A percentile compares a stretch with the other conserved stretches of the same genome.
Conservation (phyloP, 768 basidiomycete genomes). For the Amanita inopinata region DNA sequence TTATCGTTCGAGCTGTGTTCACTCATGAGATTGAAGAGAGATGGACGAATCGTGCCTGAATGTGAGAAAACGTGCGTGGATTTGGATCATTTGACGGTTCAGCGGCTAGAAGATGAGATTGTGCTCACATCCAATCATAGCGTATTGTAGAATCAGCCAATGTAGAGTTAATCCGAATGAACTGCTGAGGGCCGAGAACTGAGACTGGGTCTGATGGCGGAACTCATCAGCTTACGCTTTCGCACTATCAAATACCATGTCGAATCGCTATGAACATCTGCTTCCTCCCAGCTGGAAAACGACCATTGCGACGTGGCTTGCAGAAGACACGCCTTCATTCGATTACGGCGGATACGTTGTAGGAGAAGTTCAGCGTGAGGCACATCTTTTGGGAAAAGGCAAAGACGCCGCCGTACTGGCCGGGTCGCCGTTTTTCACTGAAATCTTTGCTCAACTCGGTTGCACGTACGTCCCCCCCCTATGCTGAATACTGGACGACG, state of each 20-base stretch:
- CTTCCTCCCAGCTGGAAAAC: conserved; percentile 90
- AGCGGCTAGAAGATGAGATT: too few species aligned
- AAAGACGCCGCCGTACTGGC: conserved; percentile 72
- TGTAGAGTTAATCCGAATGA: too few species aligned
- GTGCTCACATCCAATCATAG: too few species aligned
- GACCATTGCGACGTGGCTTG: conserved; percentile 74
- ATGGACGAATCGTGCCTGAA: too few species aligned
- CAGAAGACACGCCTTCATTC: conserved; percentile 91
- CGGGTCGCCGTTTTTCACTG: conserved; percentile 91
- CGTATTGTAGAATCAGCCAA: too few species aligned
- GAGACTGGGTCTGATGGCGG: too few species aligned
- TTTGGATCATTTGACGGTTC: too few species aligned
- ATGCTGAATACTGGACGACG: not conserved
- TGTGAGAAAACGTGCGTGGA: too few species aligned
- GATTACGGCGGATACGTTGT: conserved; percentile 97
- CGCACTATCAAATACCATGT: conserved; percentile 13
- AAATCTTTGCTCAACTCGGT: conserved; percentile 80
- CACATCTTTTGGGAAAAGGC: conserved; percentile 87
- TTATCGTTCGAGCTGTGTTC: not conserved
- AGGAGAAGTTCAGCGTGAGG: conserved; percentile 79
- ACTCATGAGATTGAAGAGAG: too few species aligned
- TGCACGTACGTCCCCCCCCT: conserved; percentile 51
- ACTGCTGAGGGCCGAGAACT: not conserved
- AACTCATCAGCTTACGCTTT: not conserved
- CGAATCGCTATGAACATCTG: conserved; percentile 50